Evolutionary conservation across 2,329 filamentous ascomycete genomes (phyloP).

Genomic region (Hysterium pulicare): DNA sequence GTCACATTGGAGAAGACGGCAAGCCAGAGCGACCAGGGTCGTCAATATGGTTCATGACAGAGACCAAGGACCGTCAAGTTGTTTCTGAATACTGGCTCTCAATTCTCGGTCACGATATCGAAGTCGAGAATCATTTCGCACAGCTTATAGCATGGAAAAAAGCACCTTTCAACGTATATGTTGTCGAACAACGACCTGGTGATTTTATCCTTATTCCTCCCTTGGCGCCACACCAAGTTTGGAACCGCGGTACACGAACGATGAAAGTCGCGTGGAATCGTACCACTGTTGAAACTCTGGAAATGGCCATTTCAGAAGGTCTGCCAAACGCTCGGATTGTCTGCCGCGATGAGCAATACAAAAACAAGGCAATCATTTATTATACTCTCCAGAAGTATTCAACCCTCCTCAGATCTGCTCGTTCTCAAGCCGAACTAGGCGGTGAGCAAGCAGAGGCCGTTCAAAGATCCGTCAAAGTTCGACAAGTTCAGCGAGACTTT

Average conservation of each 20-base stretch:
- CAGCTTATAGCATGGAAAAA: constrained; percentile 95
- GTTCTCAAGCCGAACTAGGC: constrained; percentile 50
- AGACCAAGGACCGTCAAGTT: constrained; percentile 83
- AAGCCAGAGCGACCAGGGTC: constrained; percentile 74
- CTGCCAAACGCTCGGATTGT: constrained; percentile 85
- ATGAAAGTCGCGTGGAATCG: constrained; percentile 99
- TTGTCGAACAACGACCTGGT: constrained; percentile 85
- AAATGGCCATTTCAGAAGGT: constrained; percentile 80
- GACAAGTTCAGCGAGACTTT: constrained; percentile 79
- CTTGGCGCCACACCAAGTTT: constrained; percentile 92
- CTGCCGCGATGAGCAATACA: constrained; percentile 97
- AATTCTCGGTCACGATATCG: constrained; percentile 90
- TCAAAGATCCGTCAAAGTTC: constrained; percentile 51
- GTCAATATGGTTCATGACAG: constrained; percentile 99
- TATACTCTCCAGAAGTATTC: constrained; percentile 81
- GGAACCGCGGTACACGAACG: constrained; percentile 93
- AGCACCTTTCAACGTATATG: constrained; percentile 86
- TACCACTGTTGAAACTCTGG: constrained; percentile 86
- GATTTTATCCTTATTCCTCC: constrained; percentile 94
- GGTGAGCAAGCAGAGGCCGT: constrained; percentile 35
- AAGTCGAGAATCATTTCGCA: constrained; percentile 95
- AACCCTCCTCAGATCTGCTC: constrained; percentile 55
- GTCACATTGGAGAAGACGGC: constrained; percentile 60
- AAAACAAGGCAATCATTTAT: constrained; percentile 94
- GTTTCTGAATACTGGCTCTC: constrained; percentile 94